Percentiles rank a stretch among this genome's conserved stretches.
phyloP scores from a whole-genome alignment of 2,329 filamentous ascomycete species.

The Epichloe sp. region DNA sequence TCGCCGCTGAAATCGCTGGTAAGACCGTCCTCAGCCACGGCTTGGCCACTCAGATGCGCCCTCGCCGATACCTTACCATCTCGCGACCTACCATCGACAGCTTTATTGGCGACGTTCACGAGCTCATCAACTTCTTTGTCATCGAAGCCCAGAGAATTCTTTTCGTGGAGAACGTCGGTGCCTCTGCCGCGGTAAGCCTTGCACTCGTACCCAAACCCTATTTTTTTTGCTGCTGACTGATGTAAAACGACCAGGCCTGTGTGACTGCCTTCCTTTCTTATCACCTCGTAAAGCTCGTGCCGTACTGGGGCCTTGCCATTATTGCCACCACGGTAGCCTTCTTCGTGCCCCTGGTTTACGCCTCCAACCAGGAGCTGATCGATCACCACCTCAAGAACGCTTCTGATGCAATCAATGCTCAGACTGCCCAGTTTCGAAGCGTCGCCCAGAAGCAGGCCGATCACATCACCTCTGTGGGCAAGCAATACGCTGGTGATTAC shows the following conservation, averaged over 20 bases:
- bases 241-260: constrained; percentile 33
- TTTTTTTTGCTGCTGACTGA: constrained; percentile 1
- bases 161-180: constrained; percentile 52
- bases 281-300: constrained; percentile 55
- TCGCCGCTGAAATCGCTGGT: constrained; percentile 47
- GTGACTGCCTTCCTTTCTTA: constrained; percentile 51
- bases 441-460: constrained; percentile 52
- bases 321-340: constrained; percentile 47
- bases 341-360: constrained; percentile 50
- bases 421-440: constrained; percentile 48
- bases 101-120: constrained; percentile 50
- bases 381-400: constrained; percentile 47
- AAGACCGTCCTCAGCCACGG: constrained; percentile 49
- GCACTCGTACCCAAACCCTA: constrained; percentile 5
- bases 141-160: constrained; percentile 57
- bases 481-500: constrained; percentile 57
- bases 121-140: constrained; percentile 59
- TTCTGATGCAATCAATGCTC: constrained; percentile 43
- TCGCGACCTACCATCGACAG: constrained; percentile 48
- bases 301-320: constrained; percentile 55
- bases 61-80: constrained; percentile 54
- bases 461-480: constrained; percentile 48
- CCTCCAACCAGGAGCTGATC: constrained; percentile 56
- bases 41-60: constrained; percentile 51
- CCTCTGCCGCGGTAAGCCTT: constrained; percentile 44